These are phyloP conservation scores for Vigna radiata DNA, from an alignment of 306 rosid genomes.

Conservation along the genomic window DNA sequence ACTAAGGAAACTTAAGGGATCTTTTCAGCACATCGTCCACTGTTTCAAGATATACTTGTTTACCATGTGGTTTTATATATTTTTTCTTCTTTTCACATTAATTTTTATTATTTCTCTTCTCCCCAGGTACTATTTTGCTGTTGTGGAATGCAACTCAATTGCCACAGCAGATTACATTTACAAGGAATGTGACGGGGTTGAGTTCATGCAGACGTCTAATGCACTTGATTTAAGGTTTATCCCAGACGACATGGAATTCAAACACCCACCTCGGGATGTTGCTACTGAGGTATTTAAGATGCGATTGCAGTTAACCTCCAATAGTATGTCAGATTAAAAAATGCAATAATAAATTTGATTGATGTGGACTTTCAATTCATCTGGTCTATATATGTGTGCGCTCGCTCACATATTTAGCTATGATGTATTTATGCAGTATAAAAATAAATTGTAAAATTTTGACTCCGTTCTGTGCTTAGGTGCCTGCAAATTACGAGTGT, in stretches of 20 bases:
- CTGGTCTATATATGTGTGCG: neutral
- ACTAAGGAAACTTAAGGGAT: neutral
- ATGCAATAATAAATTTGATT: neutral
- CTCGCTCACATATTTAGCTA: neutral
- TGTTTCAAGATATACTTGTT: constrained; percentile 15
- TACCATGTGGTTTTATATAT: constrained; percentile 2
- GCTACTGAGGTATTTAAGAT: constrained; percentile 75
- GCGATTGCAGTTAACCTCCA: neutral
- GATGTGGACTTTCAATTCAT: neutral
- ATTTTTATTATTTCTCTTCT: constrained; percentile 30
- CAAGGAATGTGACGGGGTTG: constrained; percentile 82
- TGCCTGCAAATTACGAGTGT: constrained; percentile 70
- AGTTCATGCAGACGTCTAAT: constrained; percentile 78
- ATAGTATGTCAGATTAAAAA: neutral
- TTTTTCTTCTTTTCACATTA: constrained; percentile 1
- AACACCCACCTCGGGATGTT: constrained; percentile 73
- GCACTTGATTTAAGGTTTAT: constrained; percentile 89
- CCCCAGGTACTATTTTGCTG: constrained; percentile 80
- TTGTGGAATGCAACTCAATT: constrained; percentile 84
- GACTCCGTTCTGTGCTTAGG: constrained; percentile 56
- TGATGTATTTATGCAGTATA: neutral
- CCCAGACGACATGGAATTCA: constrained; percentile 81
- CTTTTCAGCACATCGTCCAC: constrained; percentile 9
- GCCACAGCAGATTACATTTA: constrained; percentile 82
- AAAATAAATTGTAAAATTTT: constrained; percentile 17